Evolutionary conservation across 192 early-diverging fungal genomes (phyloP), one percentile per base, ranked within the genome.

Genomic region (Coemansia reversa): DNA sequence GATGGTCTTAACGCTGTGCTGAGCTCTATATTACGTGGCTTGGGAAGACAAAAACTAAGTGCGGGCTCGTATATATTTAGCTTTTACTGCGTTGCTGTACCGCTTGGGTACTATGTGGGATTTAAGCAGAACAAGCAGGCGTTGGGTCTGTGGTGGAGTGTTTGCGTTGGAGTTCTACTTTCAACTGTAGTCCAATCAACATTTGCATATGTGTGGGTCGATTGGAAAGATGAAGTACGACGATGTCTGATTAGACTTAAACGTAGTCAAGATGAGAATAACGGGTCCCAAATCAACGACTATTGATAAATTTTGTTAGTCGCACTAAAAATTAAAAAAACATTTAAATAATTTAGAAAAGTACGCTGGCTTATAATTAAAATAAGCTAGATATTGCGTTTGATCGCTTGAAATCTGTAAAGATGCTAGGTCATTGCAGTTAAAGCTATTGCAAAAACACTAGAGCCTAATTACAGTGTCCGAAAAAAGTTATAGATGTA

Each of bases 131-230:
- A 68, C 24, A 79, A 79, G 81, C 84, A 84, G 11, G 79, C 89
- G 22, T 69, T 75, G 23, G 90, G 90, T 18, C 72, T 91, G 22
- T 91, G 90, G 90, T 58, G 60, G 16, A 84, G 86, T 20, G 56
- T 86, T 4, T 84, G 81, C 39, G 58, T 84, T 14, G 90, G 72
- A 5, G 65, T 66, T 23, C 57, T 74, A 23, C 48, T 69, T 8
- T 68, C 66, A 6, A 67, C 65, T 4, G 12, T 75, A 20, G 51
- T 57, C 24, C 69, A 75, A 62, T 55, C 75, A 5, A 63, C 75
- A 22, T 56, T 60, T 45, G 62, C 68, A 32, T 20, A 66, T 32
- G 33, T 45, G 22, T 64, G 49, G 45, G 63, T 63, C 7, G 68
- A 75, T 67, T 75, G 73, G 73, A 60, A 66, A 12, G 24, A 62